These are phyloP conservation scores for Colletotrichum musae DNA, from an alignment of 2,329 filamentous ascomycete genomes.

Conservation along the genomic window DNA sequence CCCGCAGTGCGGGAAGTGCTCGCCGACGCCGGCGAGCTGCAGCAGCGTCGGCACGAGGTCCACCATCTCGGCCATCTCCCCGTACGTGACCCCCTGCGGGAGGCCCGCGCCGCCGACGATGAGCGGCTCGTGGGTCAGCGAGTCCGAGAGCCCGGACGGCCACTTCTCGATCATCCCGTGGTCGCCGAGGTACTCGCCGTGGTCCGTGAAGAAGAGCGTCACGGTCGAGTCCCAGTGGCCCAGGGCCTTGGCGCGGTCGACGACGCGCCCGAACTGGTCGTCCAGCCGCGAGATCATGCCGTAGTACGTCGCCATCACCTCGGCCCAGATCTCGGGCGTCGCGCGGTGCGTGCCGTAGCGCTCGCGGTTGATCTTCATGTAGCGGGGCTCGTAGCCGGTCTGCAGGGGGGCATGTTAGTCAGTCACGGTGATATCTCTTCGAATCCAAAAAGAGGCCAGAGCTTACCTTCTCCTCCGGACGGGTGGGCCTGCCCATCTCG, in stretches of 20 bases:
- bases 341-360: constrained; percentile 56
- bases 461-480: constrained; percentile 27
- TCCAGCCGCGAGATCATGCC: constrained; percentile 63
- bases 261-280: constrained; percentile 60
- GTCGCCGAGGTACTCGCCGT: constrained; percentile 63
- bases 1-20: constrained; percentile 55
- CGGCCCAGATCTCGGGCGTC: constrained; percentile 58
- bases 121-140: constrained; percentile 59
- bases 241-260: constrained; percentile 51
- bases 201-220: constrained; percentile 61
- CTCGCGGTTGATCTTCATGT: constrained; percentile 56
- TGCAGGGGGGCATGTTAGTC: constrained; percentile 28
- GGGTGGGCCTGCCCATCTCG: constrained; percentile 42
- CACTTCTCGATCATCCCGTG: constrained; percentile 65
- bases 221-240: constrained; percentile 56
- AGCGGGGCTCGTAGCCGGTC: constrained; percentile 59
- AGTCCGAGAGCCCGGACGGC: constrained; percentile 59
- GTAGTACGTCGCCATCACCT: constrained; percentile 61
- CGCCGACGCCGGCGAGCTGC: constrained; percentile 53
- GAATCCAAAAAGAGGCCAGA: no score
- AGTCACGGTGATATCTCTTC: background rate
- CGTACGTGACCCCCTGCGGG: constrained; percentile 50
- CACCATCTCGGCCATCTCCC: constrained; percentile 60
- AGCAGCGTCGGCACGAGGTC: constrained; percentile 61
- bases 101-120: constrained; percentile 59